Percentiles rank a stretch among this genome's conserved stretches.
Evolutionary conservation across 257 asterid genomes (phyloP).

Genomic region (Solanum medicagineum): DNA sequence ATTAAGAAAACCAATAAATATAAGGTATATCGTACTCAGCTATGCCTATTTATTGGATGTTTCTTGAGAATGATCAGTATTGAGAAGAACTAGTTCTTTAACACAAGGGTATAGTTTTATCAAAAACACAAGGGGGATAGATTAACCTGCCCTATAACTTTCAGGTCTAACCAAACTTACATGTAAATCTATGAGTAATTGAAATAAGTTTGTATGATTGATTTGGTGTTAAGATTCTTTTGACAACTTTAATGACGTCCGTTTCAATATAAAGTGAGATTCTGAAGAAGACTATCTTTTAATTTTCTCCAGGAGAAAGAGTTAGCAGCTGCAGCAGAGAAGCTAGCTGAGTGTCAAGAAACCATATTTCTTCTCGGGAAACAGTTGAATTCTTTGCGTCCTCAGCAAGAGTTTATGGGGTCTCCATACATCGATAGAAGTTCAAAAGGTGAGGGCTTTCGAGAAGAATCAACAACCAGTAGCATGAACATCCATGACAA

Average conservation of each 20-base stretch:
- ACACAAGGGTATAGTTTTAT: background rate
- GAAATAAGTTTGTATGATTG: background rate
- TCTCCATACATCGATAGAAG: conserved; percentile 24
- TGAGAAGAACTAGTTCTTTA: background rate
- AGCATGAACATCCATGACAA: conserved; percentile 36
- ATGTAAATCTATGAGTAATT: background rate
- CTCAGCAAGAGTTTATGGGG: conserved; percentile 36
- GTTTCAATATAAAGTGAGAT: background rate
- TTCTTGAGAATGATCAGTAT: background rate
- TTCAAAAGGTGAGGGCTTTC: conserved; percentile 25
- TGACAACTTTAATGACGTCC: background rate
- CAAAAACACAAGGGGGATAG: background rate
- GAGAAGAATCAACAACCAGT: conserved; percentile 48
- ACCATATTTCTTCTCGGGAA: conserved; percentile 82
- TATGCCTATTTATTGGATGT: background rate
- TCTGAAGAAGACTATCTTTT: background rate
- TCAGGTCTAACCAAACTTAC: background rate
- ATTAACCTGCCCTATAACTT: background rate
- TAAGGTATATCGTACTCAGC: background rate
- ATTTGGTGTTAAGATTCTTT: background rate
- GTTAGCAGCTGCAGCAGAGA: conserved; percentile 75
- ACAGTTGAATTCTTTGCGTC: conserved; percentile 66
- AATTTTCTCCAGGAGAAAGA: conserved; percentile 58
- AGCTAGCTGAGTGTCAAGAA: conserved; percentile 90
- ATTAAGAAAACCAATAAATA: no score